Evolutionary conservation across 805 yeast species (phyloP), one percentile per base, ranked within the genome.

Genomic region (Zygoascus ofunaensis): DNA sequence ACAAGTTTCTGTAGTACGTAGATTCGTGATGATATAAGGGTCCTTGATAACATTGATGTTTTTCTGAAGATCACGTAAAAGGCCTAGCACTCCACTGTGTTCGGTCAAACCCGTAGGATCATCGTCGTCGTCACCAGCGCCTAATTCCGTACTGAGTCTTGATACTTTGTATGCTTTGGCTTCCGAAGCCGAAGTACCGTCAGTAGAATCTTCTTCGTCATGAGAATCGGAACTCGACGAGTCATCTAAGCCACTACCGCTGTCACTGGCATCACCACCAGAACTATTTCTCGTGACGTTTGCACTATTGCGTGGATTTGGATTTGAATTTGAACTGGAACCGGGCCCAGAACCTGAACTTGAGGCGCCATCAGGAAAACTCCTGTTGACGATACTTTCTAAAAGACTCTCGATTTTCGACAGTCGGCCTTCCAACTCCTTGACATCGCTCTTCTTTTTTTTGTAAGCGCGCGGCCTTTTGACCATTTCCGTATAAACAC

Each of bases 401-500:
- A 60, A 53, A 52, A 60, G 43, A 5, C 43, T 34, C 47, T 61
- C 65, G 21, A 59, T 50, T 19, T 59, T 49, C 34, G 41, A 47
- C 23, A 60, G 54, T 15, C 64, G 44, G n/a, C 46, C 24, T 34
- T 55, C 56, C 15, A 53, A 37, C 32, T 45, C 49, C 34, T 43
- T 40, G 21, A 34, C n/a, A 24, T 41, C 42, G 41, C 45, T 42
- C 22, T 48, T 39, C 36, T 48, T 45, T 43, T 53, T 40, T 44
- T 52, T 42, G 42, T 48, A 32, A 20, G 42, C 47, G 15, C 43
- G 42, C 5, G 54, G 54, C 36, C 45, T 48, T 7, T 49, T 39
- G 5, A 48, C 48, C n/a, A 38, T 33, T 18, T 45, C 46, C 18
- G 60, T 51, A 44, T 60, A 61, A 40, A 77, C 77, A 60, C 96